Evolutionary conservation across 139 green algal genomes (phyloP).

Genomic region (Deuterostichococcus epilithicus): DNA sequence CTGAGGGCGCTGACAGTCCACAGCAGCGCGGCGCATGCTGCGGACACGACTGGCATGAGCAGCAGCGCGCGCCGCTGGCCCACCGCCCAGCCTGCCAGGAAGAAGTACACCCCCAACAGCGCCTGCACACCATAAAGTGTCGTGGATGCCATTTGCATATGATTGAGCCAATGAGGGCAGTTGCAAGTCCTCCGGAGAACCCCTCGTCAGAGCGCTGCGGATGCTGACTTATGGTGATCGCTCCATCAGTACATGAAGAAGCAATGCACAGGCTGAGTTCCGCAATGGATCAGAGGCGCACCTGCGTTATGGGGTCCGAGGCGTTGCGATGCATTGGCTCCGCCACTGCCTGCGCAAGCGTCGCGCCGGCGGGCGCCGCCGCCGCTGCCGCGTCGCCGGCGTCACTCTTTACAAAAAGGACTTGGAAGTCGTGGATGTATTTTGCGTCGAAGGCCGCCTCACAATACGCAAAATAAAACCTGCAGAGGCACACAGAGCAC

Average conservation of each 20-base stretch:
- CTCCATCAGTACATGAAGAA: too few species aligned
- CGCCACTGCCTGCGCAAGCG: background rate
- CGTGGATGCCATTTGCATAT: too few species aligned
- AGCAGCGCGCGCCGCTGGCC: slow-evolving; percentile 57
- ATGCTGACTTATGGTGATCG: too few species aligned
- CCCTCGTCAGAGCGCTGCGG: too few species aligned
- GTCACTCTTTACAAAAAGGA: slow-evolving; percentile 64
- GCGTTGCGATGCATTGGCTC: background rate
- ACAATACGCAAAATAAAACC: slow-evolving; percentile 95
- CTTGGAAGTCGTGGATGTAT: slow-evolving; percentile 88
- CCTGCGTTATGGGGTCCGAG: slow-evolving; percentile 35
- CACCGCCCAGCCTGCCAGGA: slow-evolving; percentile 72
- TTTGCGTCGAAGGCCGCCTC: slow-evolving; percentile 82
- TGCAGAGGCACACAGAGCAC: slow-evolving; percentile 11
- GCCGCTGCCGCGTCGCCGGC: background rate
- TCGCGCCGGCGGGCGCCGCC: background rate
- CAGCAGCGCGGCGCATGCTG: slow-evolving; percentile 24
- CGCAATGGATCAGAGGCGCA: too few species aligned
- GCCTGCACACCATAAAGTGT: slow-evolving; percentile 29
- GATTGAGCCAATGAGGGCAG: too few species aligned
- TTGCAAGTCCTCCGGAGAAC: too few species aligned
- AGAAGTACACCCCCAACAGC: slow-evolving; percentile 78
- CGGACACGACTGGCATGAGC: slow-evolving; percentile 60
- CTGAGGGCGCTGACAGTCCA: background rate
- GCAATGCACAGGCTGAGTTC: too few species aligned